Evolutionary conservation across 2,329 filamentous ascomycete species (phyloP).

Genomic region (Ophiostoma novo-ulmi): DNA sequence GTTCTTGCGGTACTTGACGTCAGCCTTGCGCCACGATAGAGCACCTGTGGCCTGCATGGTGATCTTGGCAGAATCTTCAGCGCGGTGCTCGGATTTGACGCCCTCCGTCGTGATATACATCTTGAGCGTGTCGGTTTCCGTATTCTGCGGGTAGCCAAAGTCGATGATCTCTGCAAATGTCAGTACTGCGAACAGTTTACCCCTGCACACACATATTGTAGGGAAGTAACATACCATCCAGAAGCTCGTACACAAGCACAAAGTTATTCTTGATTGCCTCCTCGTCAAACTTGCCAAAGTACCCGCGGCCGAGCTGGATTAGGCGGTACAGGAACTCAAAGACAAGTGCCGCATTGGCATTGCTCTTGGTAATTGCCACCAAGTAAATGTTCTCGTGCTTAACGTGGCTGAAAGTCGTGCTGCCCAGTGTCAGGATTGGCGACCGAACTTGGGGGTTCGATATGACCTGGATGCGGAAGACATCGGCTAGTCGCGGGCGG

Average conservation of each 20-base stretch:
- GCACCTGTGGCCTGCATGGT: slow-evolving; percentile 99
- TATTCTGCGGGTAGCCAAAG: slow-evolving; percentile 98
- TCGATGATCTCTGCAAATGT: slow-evolving; percentile 77
- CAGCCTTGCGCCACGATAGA: slow-evolving; percentile 90
- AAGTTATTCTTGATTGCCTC: slow-evolving; percentile 99
- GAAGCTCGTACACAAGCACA: slow-evolving; percentile 92
- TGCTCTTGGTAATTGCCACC: slow-evolving; percentile 96
- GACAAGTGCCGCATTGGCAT: slow-evolving; percentile 94
- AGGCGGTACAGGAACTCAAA: slow-evolving; percentile 97
- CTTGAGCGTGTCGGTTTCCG: slow-evolving; percentile 95
- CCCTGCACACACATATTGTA: background rate
- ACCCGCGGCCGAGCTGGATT: slow-evolving; percentile 83
- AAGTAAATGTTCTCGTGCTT: slow-evolving; percentile 99
- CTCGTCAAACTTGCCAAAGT: slow-evolving; percentile 99
- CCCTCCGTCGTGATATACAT: slow-evolving; percentile 99
- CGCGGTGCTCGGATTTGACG: slow-evolving; percentile 81
- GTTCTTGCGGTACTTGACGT: slow-evolving; percentile 99
- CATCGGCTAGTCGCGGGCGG: slow-evolving; percentile 91
- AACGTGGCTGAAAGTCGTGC: slow-evolving; percentile 98
- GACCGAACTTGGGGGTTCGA: slow-evolving; percentile 96
- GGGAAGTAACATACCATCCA: slow-evolving; percentile 62
- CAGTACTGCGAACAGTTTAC: slow-evolving; percentile 22
- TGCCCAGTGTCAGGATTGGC: slow-evolving; percentile 92
- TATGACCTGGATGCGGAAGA: slow-evolving; percentile 99
- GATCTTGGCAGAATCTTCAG: slow-evolving; percentile 93